A percentile compares a stretch with the other conserved stretches of the same genome.
These are phyloP conservation scores for Nicotiana paniculata DNA, from an alignment of 257 asterid genomes.

Conservation along the genomic window DNA sequence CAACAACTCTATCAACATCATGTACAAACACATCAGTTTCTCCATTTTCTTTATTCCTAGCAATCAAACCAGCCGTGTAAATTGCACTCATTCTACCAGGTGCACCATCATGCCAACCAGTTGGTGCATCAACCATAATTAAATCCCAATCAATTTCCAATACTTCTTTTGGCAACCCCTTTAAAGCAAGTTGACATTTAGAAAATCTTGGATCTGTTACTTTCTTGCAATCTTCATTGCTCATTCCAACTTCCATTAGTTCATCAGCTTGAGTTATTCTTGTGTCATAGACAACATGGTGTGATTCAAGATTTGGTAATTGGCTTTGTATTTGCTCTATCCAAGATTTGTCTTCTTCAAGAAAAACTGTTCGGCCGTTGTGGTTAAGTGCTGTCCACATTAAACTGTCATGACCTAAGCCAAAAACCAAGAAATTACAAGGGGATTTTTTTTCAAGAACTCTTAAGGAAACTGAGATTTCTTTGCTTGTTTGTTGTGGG, in stretches of 20 bases:
- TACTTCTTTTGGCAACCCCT: slow-evolving; percentile 48
- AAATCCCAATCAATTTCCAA: slow-evolving; percentile 80
- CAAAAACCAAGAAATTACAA: slow-evolving; percentile 77
- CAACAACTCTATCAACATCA: slow-evolving; percentile 74
- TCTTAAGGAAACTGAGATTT: slow-evolving; percentile 61
- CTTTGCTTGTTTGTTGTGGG: slow-evolving; percentile 75
- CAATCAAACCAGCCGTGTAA: slow-evolving; percentile 77
- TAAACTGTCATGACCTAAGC: slow-evolving; percentile 81
- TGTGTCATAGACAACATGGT: slow-evolving; percentile 63
- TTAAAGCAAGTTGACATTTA: slow-evolving; percentile 52
- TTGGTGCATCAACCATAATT: slow-evolving; percentile 93
- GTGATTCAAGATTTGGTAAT: slow-evolving; percentile 53
- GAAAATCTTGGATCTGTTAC: slow-evolving; percentile 74
- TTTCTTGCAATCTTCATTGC: slow-evolving; percentile 41
- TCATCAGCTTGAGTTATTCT: slow-evolving; percentile 65
- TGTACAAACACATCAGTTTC: slow-evolving; percentile 87
- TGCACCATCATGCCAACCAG: slow-evolving; percentile 68
- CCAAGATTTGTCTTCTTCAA: slow-evolving; percentile 81
- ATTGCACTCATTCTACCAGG: slow-evolving; percentile 91
- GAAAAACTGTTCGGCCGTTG: slow-evolving; percentile 70
- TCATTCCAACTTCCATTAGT: slow-evolving; percentile 41
- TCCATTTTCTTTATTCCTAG: slow-evolving; percentile 57
- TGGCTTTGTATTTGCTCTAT: slow-evolving; percentile 43
- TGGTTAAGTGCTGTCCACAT: slow-evolving; percentile 92
- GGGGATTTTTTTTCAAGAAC: slow-evolving; percentile 64